Percentiles rank a stretch among this genome's conserved stretches.
Evolutionary conservation across 805 yeast genomes (phyloP).

Genomic region (Lipomyces kockii): DNA sequence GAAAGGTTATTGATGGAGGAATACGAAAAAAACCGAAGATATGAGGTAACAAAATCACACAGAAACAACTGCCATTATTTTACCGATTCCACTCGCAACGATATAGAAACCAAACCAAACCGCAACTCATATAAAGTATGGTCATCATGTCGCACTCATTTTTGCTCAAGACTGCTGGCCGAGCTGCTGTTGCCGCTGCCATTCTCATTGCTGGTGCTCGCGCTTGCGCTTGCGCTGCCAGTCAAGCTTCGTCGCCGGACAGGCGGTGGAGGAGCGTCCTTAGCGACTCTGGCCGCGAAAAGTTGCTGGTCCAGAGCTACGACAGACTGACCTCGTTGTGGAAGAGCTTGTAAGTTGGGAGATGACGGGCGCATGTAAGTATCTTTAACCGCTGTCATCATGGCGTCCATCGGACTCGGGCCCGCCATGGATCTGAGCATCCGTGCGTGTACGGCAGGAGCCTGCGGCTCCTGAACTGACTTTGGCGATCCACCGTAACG

Average conservation of each 20-base stretch:
- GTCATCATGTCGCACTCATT: constrained; percentile 4
- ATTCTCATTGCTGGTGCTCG: constrained; percentile 31
- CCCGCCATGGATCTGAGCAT: constrained; percentile 27
- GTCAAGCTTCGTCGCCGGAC: constrained; percentile 26
- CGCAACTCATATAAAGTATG: background rate
- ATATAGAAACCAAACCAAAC: background rate
- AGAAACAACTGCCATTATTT: background rate
- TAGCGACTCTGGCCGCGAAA: constrained; percentile 15
- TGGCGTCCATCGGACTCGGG: constrained; percentile 34
- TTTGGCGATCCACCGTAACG: constrained; percentile 11
- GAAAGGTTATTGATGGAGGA: background rate
- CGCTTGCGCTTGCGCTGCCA: constrained; percentile 34
- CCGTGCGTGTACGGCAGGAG: constrained; percentile 21
- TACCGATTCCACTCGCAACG: background rate
- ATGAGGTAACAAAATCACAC: background rate
- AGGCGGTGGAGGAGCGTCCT: constrained; percentile 3
- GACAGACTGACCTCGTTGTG: background rate
- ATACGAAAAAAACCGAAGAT: background rate
- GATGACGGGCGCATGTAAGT: constrained; percentile 6
- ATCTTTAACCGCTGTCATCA: constrained; percentile 18
- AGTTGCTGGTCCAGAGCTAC: background rate
- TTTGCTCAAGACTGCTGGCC: constrained; percentile 36
- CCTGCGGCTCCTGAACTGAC: constrained; percentile 11
- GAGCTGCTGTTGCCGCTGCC: constrained; percentile 35
- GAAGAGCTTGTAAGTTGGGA: constrained; percentile 4